phyloP scores from a whole-genome alignment of 2,329 filamentous ascomycete species.

The Fusarium sp. region DNA sequence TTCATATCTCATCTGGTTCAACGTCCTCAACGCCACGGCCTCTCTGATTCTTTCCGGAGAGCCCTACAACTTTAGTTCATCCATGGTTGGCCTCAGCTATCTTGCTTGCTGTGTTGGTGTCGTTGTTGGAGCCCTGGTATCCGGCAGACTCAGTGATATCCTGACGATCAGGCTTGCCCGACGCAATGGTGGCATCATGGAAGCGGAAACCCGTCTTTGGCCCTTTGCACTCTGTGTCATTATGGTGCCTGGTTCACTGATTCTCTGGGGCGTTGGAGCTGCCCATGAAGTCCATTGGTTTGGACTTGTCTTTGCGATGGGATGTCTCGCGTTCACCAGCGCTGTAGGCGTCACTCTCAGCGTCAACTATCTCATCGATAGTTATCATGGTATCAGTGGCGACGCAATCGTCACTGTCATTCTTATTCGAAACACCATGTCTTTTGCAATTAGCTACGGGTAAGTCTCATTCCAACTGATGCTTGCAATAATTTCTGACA shows the following conservation, averaged over 20 bases:
- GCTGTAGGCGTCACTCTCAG: constrained; percentile 49
- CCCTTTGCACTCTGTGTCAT: constrained; percentile 46
- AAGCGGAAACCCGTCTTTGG: constrained; percentile 55
- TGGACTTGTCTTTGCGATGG: constrained; percentile 53
- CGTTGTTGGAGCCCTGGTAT: constrained; percentile 38
- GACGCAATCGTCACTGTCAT: constrained; percentile 53
- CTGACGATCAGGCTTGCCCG: constrained; percentile 52
- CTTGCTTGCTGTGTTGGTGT: constrained; percentile 50
- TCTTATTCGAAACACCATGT: constrained; percentile 51
- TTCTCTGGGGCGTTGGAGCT: constrained; percentile 49
- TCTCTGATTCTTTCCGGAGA: constrained; percentile 52
- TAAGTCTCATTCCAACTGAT: not conserved
- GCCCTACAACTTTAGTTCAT: constrained; percentile 49
- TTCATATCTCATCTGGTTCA: constrained; percentile 54
- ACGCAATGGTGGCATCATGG: constrained; percentile 52
- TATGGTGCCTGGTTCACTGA: constrained; percentile 39
- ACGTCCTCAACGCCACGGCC: constrained; percentile 54
- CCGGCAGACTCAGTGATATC: constrained; percentile 51
- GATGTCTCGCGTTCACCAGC: constrained; percentile 44
- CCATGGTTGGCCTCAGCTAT: constrained; percentile 53
- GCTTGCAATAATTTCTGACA: too few species aligned
- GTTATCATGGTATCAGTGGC: constrained; percentile 51
- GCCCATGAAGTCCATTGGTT: constrained; percentile 53
- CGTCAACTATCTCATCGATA: constrained; percentile 53
- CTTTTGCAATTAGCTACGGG: constrained; percentile 48